These are phyloP conservation scores for Brassica rapa DNA, from an alignment of 345 rosid genomes.

Conservation along the genomic window DNA sequence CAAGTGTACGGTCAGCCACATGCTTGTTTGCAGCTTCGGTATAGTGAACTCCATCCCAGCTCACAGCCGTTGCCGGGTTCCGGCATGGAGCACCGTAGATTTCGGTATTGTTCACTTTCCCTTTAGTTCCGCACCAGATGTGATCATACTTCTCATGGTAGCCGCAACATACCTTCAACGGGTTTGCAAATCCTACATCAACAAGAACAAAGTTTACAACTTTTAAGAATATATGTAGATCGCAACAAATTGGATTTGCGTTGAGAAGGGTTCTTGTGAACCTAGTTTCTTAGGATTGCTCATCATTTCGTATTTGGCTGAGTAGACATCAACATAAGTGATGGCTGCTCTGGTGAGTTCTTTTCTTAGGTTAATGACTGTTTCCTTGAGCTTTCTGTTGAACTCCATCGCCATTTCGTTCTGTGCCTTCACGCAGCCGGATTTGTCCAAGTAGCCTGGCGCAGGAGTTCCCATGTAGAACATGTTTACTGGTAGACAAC, in stretches of 20 bases:
- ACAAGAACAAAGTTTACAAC: background rate
- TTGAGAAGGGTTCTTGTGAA: constrained; percentile 24
- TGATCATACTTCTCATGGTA: constrained; percentile 60
- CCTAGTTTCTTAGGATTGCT: constrained; percentile 64
- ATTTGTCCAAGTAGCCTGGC: constrained; percentile 63
- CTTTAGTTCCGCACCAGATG: constrained; percentile 69
- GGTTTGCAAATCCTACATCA: constrained; percentile 57
- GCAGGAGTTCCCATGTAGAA: constrained; percentile 69
- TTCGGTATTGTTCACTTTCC: constrained; percentile 53
- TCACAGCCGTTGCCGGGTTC: constrained; percentile 50
- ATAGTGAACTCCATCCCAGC: constrained; percentile 78
- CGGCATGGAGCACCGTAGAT: constrained; percentile 55
- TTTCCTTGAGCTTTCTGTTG: constrained; percentile 66
- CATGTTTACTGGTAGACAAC: constrained; percentile 78
- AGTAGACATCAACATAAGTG: constrained; percentile 74
- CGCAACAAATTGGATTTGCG: constrained; percentile 1
- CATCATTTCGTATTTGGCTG: constrained; percentile 76
- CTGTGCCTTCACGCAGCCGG: constrained; percentile 76
- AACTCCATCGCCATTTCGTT: constrained; percentile 78
- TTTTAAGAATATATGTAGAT: background rate
- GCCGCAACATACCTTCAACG: constrained; percentile 66
- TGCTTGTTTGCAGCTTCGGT: constrained; percentile 69
- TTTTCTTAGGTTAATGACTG: constrained; percentile 51
- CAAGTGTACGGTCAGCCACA: constrained; percentile 62
- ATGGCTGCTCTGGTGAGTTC: constrained; percentile 71